phyloP scores from a whole-genome alignment of 345 rosid species.

The Populus davidiana region DNA sequence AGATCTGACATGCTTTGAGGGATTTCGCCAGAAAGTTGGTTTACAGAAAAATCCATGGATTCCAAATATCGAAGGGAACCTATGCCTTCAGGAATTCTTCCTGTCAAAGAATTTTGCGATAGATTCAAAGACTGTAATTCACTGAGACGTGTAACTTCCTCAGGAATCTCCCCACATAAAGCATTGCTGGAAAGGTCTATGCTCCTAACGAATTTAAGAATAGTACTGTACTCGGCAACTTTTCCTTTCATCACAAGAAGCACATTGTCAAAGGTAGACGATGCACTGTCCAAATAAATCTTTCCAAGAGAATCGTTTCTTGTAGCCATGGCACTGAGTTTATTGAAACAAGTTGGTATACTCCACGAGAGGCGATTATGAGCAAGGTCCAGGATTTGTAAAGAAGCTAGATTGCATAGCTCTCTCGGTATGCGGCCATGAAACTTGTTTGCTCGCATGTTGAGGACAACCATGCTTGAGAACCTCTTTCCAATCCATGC shows the following conservation, averaged over 20 bases:
- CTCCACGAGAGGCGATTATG: background rate
- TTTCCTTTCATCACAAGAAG: background rate
- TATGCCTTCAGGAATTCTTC: constrained; percentile 24
- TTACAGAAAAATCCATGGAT: constrained; percentile 21
- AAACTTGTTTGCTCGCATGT: constrained; percentile 14
- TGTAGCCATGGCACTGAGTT: constrained; percentile 1
- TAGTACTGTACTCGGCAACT: background rate
- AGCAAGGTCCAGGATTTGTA: constrained; percentile 12
- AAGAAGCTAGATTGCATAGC: background rate
- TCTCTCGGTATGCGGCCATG: background rate
- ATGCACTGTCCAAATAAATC: too few species aligned
- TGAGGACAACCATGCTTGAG: background rate
- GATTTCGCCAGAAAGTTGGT: constrained; percentile 21
- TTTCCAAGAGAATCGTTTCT: background rate
- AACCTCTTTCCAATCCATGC: background rate
- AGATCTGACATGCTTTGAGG: constrained; percentile 16
- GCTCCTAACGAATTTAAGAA: constrained; percentile 14
- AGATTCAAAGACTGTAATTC: constrained; percentile 26
- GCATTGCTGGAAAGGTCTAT: constrained; percentile 26
- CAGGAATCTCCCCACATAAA: constrained; percentile 14
- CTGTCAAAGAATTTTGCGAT: constrained; percentile 8
- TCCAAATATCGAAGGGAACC: constrained; percentile 24
- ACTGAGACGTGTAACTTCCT: constrained; percentile 14
- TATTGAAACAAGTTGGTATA: constrained; percentile 10
- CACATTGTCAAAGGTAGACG: background rate